Percentiles rank a stretch among this genome's conserved stretches.
phyloP scores from a whole-genome alignment of 2,329 filamentous ascomycete species.

The Pseudonectria buxi region DNA sequence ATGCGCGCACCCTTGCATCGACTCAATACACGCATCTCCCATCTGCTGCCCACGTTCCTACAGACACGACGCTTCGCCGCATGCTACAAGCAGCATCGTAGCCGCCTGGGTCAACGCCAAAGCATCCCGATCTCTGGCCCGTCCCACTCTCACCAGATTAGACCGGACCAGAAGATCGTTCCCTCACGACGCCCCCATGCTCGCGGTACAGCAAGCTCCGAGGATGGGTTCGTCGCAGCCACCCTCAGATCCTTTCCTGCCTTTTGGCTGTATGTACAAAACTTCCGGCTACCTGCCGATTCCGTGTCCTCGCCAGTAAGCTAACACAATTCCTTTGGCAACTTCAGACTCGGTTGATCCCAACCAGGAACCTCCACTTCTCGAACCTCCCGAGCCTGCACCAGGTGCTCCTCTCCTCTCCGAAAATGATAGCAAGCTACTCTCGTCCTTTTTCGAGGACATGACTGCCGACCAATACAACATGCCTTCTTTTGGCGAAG shows the following conservation, averaged over 20 bases:
- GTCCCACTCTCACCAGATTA: constrained; percentile 3
- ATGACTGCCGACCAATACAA: constrained; percentile 46
- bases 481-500: constrained; percentile 44
- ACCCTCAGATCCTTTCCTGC: constrained; percentile 45
- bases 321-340: constrained; percentile 20
- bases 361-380: constrained; percentile 38
- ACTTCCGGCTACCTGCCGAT: background rate
- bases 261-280: constrained; percentile 59
- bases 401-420: constrained; percentile 60
- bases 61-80: too few species aligned
- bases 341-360: constrained; percentile 39
- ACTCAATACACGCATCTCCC: too few species aligned
- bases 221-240: constrained; percentile 55
- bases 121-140: constrained; percentile 2
- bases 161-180: constrained; percentile 5
- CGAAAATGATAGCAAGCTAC: constrained; percentile 51
- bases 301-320: background rate
- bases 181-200: constrained; percentile 43
- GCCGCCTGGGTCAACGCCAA: background rate
- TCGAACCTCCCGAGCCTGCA: constrained; percentile 54
- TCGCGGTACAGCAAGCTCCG: constrained; percentile 45
- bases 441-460: constrained; percentile 52
- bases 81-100: too few species aligned
- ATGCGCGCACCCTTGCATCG: too few species aligned
- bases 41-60: too few species aligned